These are phyloP conservation scores for Pelargonium citronellum DNA, from an alignment of 441 rosid species.

Conservation along the genomic window DNA sequence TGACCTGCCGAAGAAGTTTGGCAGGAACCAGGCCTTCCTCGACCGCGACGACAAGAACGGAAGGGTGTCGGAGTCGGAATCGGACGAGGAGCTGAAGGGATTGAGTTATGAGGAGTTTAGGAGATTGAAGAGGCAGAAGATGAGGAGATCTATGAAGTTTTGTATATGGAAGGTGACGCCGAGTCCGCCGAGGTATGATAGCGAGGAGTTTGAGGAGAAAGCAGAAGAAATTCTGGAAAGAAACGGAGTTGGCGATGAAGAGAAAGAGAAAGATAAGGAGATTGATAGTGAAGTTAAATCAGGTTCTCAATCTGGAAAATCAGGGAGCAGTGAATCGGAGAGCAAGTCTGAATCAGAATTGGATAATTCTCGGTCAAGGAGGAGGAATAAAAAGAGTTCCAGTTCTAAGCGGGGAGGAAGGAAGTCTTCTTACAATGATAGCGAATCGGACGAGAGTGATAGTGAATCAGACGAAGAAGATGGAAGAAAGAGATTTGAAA, in stretches of 20 bases:
- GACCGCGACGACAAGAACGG: conserved; percentile 46
- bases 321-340: conserved; percentile 18
- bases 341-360: conserved; percentile 30
- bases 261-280: conserved; percentile 28
- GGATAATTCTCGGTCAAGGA: conserved; percentile 21
- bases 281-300: conserved; percentile 19
- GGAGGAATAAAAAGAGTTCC: conserved; percentile 36
- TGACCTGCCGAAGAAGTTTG: conserved; percentile 61
- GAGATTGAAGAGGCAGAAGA: conserved; percentile 76
- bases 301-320: conserved; percentile 27
- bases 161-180: conserved; percentile 79
- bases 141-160: conserved; percentile 48
- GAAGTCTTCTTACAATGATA: conserved; percentile 22
- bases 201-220: conserved; percentile 38
- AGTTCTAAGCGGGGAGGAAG: conserved; percentile 35
- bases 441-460: too few relatives aligned
- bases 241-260: conserved; percentile 19
- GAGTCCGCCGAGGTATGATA: conserved; percentile 67
- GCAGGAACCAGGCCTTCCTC: conserved; percentile 36
- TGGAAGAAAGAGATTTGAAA: not conserved
- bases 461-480: conserved; percentile 42
- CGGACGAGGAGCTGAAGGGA: conserved; percentile 78
- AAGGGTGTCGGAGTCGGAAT: conserved; percentile 42
- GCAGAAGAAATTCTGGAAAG: conserved; percentile 33
- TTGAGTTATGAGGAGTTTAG: conserved; percentile 64